Percentiles rank a stretch among this genome's conserved stretches.
Evolutionary conservation across 2,329 filamentous ascomycete genomes (phyloP).

Genomic region (Venturia oleaginea): DNA sequence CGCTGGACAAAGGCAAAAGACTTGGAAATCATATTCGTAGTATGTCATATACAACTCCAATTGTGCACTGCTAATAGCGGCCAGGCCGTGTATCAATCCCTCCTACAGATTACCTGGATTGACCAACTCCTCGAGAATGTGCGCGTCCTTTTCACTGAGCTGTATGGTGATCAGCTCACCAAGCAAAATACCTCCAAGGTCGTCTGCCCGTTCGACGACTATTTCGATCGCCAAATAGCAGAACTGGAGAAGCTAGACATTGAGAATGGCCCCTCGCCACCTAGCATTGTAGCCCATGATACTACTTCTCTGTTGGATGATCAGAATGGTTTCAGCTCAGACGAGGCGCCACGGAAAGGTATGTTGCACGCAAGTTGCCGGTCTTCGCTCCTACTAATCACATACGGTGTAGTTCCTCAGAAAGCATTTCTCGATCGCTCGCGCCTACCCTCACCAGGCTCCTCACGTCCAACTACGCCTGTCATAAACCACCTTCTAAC

Average conservation of each 20-base stretch:
- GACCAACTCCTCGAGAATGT: slow-evolving; percentile 95
- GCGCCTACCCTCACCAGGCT: slow-evolving; percentile 61
- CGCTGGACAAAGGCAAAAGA: slow-evolving; percentile 94
- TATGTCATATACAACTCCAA: slow-evolving; percentile 30
- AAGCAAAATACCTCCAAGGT: slow-evolving; percentile 69
- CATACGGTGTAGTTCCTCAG: slow-evolving; percentile 21
- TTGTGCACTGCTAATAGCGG: neutral
- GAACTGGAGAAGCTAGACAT: slow-evolving; percentile 58
- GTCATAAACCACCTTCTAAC: slow-evolving; percentile 57
- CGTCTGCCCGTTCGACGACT: slow-evolving; percentile 77
- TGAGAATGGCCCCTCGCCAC: slow-evolving; percentile 23
- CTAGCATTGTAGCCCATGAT: slow-evolving; percentile 34
- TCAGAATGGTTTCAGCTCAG: slow-evolving; percentile 31
- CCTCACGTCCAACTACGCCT: slow-evolving; percentile 73
- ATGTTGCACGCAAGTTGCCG: neutral
- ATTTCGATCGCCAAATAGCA: slow-evolving; percentile 86
- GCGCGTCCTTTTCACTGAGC: slow-evolving; percentile 78
- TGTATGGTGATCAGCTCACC: slow-evolving; percentile 82
- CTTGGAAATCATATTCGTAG: slow-evolving; percentile 88
- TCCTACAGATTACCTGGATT: slow-evolving; percentile 92
- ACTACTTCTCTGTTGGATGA: slow-evolving; percentile 41
- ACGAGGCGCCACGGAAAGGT: slow-evolving; percentile 14
- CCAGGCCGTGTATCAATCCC: slow-evolving; percentile 91
- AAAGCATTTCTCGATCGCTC: slow-evolving; percentile 29
- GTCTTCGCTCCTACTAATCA: slow-evolving; percentile 15